Conservation (phyloP, 2,329 filamentous ascomycete genomes). For the Lachnellula willkommii region DNA sequence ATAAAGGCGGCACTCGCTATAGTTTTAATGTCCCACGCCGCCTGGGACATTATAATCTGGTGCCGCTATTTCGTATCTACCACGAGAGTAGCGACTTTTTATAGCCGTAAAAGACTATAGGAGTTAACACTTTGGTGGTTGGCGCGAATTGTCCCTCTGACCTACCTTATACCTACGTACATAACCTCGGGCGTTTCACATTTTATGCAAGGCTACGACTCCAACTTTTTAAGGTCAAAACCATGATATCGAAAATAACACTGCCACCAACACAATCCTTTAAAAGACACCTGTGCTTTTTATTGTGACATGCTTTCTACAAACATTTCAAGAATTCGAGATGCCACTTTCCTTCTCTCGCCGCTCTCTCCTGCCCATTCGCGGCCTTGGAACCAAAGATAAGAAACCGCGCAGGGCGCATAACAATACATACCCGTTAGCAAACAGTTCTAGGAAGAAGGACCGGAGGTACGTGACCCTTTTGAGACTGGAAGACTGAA, state of each 20-base stretch:
- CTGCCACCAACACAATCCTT: not conserved
- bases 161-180: not conserved
- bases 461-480: slow-evolving; percentile 23
- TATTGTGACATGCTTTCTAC: slow-evolving; percentile 3
- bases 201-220: slow-evolving; percentile 12
- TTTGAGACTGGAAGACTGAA: not conserved
- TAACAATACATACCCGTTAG: slow-evolving; percentile 21
- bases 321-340: slow-evolving; percentile 2
- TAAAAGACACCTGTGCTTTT: not conserved
- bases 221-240: not conserved
- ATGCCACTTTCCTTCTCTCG: slow-evolving; percentile 21
- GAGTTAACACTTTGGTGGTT: too few relatives aligned
- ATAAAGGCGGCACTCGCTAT: too few relatives aligned
- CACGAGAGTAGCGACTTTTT: too few relatives aligned
- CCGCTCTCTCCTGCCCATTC: slow-evolving; percentile 20
- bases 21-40: too few relatives aligned
- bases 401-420: slow-evolving; percentile 8
- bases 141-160: too few relatives aligned
- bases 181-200: not conserved
- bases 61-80: too few relatives aligned
- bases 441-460: slow-evolving; percentile 27
- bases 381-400: slow-evolving; percentile 12
- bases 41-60: too few relatives aligned
- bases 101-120: too few relatives aligned
- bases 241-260: not conserved